Evolutionary conservation across 495 filamentous ascomycete species (phyloP), one percentile per base, ranked within the genome.

Genomic region (Bombardia bombarda): DNA sequence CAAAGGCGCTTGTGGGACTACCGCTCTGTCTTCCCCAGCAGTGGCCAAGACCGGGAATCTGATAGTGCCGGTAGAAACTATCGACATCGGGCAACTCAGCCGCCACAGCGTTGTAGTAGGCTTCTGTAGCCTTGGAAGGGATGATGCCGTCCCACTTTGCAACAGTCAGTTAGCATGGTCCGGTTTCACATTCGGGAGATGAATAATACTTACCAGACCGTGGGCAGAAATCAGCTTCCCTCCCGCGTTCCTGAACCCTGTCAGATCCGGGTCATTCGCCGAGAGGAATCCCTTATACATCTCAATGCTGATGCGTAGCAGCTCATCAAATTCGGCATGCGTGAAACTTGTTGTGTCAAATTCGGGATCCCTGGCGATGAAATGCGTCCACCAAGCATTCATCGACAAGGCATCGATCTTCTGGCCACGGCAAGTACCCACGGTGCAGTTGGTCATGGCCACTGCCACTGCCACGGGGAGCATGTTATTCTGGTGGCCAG

Each of bases 181-280:
- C n/a, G n/a, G 17, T 18, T 17, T 18, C 16, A 10, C n/a, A 16
- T 2, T 30, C 14, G n/a, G 17, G 21, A 25, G n/a, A 14, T 12
- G 24, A 14, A 14, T 9, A 40, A 13, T 25, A 26, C 38, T 68
- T 49, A 72, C 60, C 17, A 58, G 14, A 1, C 69, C 72, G 37
- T 74, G 68, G 53, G 60, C 72, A 3, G 55, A 62, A 22, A 76
- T 55, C 32, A 76, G 44, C 43, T 72, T 73, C 10, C 65, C 64
- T 0, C 70, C 69, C 4, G 48, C 33, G 6, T 49, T 30, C 2
- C 49, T 46, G 38, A 74, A 68, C 9, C 37, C 51, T 0, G 52
- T 55, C 12, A 75, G 56, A 50, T 76, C 57, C 1, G 70, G 58
- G 28, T 71, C 57, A 25, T 53, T 35, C 4, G 59, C 62, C 16